A percentile compares a stretch with the other conserved stretches of the same genome.
Evolutionary conservation across 352 stramenopile genomes (phyloP).

Genomic region (Globisporangium lucens): DNA sequence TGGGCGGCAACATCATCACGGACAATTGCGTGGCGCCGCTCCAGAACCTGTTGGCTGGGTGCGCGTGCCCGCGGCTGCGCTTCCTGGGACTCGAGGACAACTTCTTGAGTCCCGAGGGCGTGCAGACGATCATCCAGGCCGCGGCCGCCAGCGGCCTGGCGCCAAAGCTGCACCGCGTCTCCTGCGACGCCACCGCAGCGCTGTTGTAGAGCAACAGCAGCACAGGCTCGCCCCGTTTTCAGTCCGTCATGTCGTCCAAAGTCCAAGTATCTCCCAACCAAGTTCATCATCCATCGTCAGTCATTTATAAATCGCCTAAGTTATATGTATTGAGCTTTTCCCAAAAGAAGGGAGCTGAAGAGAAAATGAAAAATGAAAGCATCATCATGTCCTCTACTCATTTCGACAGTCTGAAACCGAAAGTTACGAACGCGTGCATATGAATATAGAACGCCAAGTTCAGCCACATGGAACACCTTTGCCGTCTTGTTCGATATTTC

Average conservation of each 20-base stretch:
- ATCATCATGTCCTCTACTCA: not conserved
- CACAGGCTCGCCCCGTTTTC: not conserved
- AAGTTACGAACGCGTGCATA: too few relatives aligned
- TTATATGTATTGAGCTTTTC: not conserved
- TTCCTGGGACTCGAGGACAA: constrained; percentile 84
- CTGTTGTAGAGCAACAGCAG: not conserved
- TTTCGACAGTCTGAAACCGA: too few relatives aligned
- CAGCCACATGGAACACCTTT: not conserved
- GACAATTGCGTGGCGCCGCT: constrained; percentile 66
- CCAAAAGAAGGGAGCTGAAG: not conserved
- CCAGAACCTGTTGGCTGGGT: constrained; percentile 33
- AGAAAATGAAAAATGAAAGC: not conserved
- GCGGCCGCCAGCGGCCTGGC: constrained; percentile 40
- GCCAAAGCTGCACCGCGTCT: constrained; percentile 50
- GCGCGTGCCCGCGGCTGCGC: constrained; percentile 41
- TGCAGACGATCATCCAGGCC: constrained; percentile 61
- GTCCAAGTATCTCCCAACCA: not conserved
- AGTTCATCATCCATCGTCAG: not conserved
- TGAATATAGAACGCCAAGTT: too few relatives aligned
- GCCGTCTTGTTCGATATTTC: not conserved
- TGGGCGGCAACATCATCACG: constrained; percentile 80
- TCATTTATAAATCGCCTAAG: not conserved
- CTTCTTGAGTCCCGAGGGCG: constrained; percentile 60
- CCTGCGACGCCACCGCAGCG: constrained; percentile 26
- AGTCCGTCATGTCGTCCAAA: not conserved